Percentiles rank a stretch among this genome's conserved stretches.
Evolutionary conservation across 129 eudicot genomes (phyloP).

Genomic region (Deinandra increscens): DNA sequence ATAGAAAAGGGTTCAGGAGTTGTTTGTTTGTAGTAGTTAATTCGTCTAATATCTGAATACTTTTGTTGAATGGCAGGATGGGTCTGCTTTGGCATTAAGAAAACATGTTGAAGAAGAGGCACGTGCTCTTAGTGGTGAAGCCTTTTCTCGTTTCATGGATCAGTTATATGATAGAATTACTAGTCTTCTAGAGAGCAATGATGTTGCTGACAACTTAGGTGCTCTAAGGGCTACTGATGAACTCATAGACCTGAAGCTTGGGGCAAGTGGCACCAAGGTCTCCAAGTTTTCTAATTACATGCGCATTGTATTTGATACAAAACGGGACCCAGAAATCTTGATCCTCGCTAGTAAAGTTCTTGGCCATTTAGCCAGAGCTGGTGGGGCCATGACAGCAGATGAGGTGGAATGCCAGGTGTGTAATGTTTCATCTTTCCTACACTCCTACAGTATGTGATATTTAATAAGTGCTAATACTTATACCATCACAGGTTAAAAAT

Average conservation of each 20-base stretch:
- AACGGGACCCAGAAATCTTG: slow-evolving; percentile 82
- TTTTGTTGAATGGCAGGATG: slow-evolving; percentile 57
- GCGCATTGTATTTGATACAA: slow-evolving; percentile 77
- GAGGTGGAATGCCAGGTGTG: slow-evolving; percentile 93
- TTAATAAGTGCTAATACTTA: slow-evolving; percentile 15
- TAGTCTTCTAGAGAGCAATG: slow-evolving; percentile 74
- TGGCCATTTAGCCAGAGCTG: slow-evolving; percentile 94
- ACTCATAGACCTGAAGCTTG: slow-evolving; percentile 78
- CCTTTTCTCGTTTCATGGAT: slow-evolving; percentile 93
- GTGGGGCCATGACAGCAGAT: slow-evolving; percentile 97
- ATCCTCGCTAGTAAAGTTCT: slow-evolving; percentile 86
- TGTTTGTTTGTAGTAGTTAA: slow-evolving; percentile 6
- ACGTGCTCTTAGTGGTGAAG: slow-evolving; percentile 86
- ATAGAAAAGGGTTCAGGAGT: background rate
- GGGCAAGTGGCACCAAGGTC: slow-evolving; percentile 91
- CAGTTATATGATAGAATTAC: slow-evolving; percentile 80
- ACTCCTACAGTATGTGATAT: background rate
- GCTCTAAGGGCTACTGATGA: slow-evolving; percentile 94
- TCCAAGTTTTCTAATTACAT: slow-evolving; percentile 80
- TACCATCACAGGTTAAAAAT: slow-evolving; percentile 55
- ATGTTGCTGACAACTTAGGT: slow-evolving; percentile 86
- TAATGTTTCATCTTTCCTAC: background rate
- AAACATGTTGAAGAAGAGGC: slow-evolving; percentile 87
- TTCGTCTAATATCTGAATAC: slow-evolving; percentile 1
- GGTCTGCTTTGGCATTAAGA: slow-evolving; percentile 78